These are phyloP conservation scores for Kwoniella bestiolae DNA, from an alignment of 768 basidiomycete species.

Conservation along the genomic window DNA sequence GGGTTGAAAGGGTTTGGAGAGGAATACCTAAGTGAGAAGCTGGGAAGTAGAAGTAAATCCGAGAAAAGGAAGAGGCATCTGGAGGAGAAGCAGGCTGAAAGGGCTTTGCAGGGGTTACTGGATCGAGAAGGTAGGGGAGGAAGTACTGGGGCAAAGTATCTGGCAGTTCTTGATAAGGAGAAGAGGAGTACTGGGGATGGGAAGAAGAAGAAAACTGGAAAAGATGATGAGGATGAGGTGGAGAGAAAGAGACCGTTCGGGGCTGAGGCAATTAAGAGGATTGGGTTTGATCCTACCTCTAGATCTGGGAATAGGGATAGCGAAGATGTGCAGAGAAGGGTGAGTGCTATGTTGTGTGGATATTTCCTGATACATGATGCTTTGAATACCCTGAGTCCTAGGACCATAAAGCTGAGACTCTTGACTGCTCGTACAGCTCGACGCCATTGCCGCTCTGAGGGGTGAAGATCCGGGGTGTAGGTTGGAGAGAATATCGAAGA, in stretches of 20 bases:
- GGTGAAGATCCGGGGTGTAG: slow-evolving; percentile 23
- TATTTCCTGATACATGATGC: neutral
- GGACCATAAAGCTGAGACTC: neutral
- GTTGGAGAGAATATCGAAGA: slow-evolving; percentile 19
- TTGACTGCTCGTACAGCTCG: slow-evolving; percentile 12
- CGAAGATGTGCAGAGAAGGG: slow-evolving; percentile 31
- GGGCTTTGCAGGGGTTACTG: slow-evolving; percentile 66
- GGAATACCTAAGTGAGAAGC: slow-evolving; percentile 69
- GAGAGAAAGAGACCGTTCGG: slow-evolving; percentile 58
- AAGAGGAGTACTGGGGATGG: slow-evolving; percentile 46
- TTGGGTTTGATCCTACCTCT: slow-evolving; percentile 53
- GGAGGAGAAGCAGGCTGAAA: slow-evolving; percentile 62
- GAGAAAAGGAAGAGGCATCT: slow-evolving; percentile 71
- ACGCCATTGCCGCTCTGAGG: slow-evolving; percentile 21
- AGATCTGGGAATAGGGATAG: slow-evolving; percentile 19
- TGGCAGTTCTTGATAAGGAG: slow-evolving; percentile 23
- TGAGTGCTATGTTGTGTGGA: slow-evolving; percentile 26
- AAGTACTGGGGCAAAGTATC: slow-evolving; percentile 59
- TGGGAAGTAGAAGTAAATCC: slow-evolving; percentile 75
- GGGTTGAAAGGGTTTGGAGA: slow-evolving; percentile 48
- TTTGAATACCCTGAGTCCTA: too few relatives aligned
- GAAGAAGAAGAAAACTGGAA: slow-evolving; percentile 71
- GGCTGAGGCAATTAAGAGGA: slow-evolving; percentile 42
- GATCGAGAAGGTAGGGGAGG: slow-evolving; percentile 68
- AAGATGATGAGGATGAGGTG: slow-evolving; percentile 59